Conservation (phyloP, 257 asterid genomes). For the Agastache rugosa region DNA sequence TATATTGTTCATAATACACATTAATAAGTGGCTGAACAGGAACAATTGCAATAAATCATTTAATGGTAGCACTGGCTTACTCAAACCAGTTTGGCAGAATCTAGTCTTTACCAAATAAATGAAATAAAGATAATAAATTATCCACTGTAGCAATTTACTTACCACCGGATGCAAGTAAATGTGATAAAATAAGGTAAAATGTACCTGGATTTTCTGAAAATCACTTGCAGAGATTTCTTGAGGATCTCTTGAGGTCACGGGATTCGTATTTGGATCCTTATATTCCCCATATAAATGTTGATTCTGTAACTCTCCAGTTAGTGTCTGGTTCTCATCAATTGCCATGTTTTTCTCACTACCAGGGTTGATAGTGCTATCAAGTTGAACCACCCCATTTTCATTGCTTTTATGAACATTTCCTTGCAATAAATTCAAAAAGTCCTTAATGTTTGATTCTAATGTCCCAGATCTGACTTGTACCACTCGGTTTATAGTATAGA, state of each 20-base stretch:
- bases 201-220: slow-evolving; percentile 80
- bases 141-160: neutral
- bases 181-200: neutral
- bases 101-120: slow-evolving; percentile 21
- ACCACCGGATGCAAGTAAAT: slow-evolving; percentile 12
- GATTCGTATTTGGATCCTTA: slow-evolving; percentile 44
- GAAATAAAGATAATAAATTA: neutral
- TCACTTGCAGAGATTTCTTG: slow-evolving; percentile 49
- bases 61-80: neutral
- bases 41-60: slow-evolving; percentile 9
- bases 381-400: slow-evolving; percentile 53
- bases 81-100: slow-evolving; percentile 7
- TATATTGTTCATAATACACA: neutral
- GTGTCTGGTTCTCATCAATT: slow-evolving; percentile 43
- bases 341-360: slow-evolving; percentile 38
- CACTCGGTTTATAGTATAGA: slow-evolving; percentile 83
- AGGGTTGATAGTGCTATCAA: slow-evolving; percentile 41
- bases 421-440: slow-evolving; percentile 64
- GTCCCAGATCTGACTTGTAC: slow-evolving; percentile 93
- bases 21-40: slow-evolving; percentile 12
- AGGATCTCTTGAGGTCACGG: slow-evolving; percentile 48
- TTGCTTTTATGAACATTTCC: slow-evolving; percentile 48
- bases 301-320: slow-evolving; percentile 51
- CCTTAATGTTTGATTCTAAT: slow-evolving; percentile 88
- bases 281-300: slow-evolving; percentile 44